phyloP scores from a whole-genome alignment of 495 filamentous ascomycete genomes.

The Penicillium herquei region DNA sequence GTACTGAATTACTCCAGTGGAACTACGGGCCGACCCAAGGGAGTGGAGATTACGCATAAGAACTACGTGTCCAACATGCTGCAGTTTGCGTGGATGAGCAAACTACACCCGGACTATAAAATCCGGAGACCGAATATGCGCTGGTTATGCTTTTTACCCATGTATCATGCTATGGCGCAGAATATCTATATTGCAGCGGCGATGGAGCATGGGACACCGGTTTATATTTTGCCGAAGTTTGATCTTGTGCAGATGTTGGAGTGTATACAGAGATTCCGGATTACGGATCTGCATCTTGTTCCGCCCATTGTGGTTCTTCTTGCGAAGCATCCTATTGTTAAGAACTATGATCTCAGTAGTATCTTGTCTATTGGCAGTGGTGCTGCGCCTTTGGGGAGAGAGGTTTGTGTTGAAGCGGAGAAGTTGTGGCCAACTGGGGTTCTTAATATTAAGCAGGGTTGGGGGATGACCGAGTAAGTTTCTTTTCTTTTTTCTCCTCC shows the following conservation, averaged over 20 bases:
- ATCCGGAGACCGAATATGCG: conserved; percentile 28
- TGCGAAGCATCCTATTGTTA: conserved; percentile 64
- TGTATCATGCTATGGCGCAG: conserved; percentile 68
- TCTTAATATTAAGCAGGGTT: conserved; percentile 71
- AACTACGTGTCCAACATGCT: conserved; percentile 71
- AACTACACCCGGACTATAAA: conserved; percentile 48
- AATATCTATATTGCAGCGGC: conserved; percentile 46
- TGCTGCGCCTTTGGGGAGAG: conserved; percentile 63
- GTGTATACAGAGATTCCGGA: conserved; percentile 63
- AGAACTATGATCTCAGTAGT: conserved; percentile 66
- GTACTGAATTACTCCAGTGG: conserved; percentile 73
- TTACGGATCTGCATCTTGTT: conserved; percentile 60
- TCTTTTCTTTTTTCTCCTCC: background rate
- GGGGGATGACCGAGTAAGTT: conserved; percentile 78
- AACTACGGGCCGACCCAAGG: conserved; percentile 82
- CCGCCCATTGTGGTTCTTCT: conserved; percentile 73
- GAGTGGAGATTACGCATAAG: conserved; percentile 73
- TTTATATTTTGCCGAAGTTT: conserved; percentile 74
- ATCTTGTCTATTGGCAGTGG: conserved; percentile 58
- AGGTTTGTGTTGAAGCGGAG: conserved; percentile 58
- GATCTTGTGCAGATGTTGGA: conserved; percentile 69
- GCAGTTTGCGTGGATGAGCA: conserved; percentile 49
- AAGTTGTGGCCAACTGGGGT: conserved; percentile 54
- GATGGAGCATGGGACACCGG: conserved; percentile 41
- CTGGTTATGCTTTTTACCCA: conserved; percentile 64